Evolutionary conservation across 2,329 filamentous ascomycete species (phyloP).

Genomic region (Penicillium sp.): DNA sequence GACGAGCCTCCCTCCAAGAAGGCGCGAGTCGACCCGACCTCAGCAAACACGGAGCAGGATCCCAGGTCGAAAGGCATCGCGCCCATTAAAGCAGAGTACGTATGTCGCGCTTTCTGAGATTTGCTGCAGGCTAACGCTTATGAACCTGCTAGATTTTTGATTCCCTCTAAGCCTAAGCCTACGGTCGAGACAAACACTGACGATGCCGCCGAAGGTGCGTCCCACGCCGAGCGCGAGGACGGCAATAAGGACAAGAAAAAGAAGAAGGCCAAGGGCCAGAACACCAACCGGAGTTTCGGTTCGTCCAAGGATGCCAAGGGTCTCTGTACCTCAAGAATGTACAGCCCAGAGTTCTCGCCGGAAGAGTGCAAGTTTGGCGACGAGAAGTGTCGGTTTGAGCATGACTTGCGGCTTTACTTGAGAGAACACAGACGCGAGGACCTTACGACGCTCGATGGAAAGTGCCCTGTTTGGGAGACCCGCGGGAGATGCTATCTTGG

Average conservation of each 20-base stretch:
- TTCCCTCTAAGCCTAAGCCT: constrained; percentile 21
- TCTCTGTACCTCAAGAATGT: constrained; percentile 72
- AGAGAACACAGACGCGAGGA: constrained; percentile 77
- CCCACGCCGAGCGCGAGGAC: constrained; percentile 42
- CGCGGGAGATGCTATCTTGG: constrained; percentile 77
- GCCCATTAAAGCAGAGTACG: constrained; percentile 66
- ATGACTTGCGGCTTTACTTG: constrained; percentile 83
- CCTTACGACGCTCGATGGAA: constrained; percentile 69
- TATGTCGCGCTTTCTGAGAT: background rate
- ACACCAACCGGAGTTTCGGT: constrained; percentile 78
- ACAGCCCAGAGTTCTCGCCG: constrained; percentile 77
- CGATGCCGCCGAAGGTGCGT: constrained; percentile 60
- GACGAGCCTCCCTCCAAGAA: constrained; percentile 58
- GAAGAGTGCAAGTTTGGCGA: constrained; percentile 67
- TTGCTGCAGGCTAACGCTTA: constrained; percentile 1
- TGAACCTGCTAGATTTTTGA: constrained; percentile 30
- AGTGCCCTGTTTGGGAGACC: constrained; percentile 77
- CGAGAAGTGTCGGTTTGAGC: constrained; percentile 75
- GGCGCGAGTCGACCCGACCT: constrained; percentile 52
- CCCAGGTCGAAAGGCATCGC: constrained; percentile 58
- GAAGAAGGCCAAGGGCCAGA: constrained; percentile 70
- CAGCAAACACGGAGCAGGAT: constrained; percentile 24
- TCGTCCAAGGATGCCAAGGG: constrained; percentile 72
- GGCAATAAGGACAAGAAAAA: constrained; percentile 49
- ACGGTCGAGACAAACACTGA: constrained; percentile 46